Conservation (phyloP, 1,139 yeast genomes). For the Zygosaccharomyces sapae region DNA sequence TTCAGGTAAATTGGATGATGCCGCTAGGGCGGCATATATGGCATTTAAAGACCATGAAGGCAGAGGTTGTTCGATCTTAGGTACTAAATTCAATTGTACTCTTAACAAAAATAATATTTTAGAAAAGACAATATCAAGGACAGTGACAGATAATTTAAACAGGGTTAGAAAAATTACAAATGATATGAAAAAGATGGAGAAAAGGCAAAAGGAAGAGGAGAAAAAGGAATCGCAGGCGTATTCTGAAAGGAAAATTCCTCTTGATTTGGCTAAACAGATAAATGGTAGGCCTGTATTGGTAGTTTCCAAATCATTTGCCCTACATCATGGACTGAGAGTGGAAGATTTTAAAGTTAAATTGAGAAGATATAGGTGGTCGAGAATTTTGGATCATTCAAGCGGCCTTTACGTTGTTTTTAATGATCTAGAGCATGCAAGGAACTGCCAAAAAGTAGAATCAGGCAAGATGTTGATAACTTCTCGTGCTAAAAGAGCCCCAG, state of each 20-base stretch:
- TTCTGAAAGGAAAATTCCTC: slow-evolving; percentile 39
- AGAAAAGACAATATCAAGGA: slow-evolving; percentile 24
- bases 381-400: slow-evolving; percentile 55
- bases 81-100: slow-evolving; percentile 28
- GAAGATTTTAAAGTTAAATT: slow-evolving; percentile 32
- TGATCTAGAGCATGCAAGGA: slow-evolving; percentile 56
- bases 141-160: slow-evolving; percentile 26
- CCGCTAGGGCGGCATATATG: slow-evolving; percentile 46
- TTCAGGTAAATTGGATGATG: slow-evolving; percentile 34
- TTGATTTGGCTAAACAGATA: slow-evolving; percentile 45
- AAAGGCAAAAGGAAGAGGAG: slow-evolving; percentile 6
- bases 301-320: slow-evolving; percentile 37
- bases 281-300: slow-evolving; percentile 53
- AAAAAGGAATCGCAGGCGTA: slow-evolving; percentile 11
- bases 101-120: slow-evolving; percentile 24
- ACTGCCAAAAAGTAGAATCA: slow-evolving; percentile 65
- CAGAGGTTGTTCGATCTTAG: slow-evolving; percentile 38
- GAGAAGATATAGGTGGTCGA: slow-evolving; percentile 54
- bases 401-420: slow-evolving; percentile 75
- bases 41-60: slow-evolving; percentile 39
- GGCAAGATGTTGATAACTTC: slow-evolving; percentile 42
- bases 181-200: slow-evolving; percentile 16
- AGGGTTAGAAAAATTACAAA: slow-evolving; percentile 19
- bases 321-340: slow-evolving; percentile 25
- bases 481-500: slow-evolving; percentile 25